phyloP scores from a whole-genome alignment of 305 asterid genomes.

The Rubia balearica region DNA sequence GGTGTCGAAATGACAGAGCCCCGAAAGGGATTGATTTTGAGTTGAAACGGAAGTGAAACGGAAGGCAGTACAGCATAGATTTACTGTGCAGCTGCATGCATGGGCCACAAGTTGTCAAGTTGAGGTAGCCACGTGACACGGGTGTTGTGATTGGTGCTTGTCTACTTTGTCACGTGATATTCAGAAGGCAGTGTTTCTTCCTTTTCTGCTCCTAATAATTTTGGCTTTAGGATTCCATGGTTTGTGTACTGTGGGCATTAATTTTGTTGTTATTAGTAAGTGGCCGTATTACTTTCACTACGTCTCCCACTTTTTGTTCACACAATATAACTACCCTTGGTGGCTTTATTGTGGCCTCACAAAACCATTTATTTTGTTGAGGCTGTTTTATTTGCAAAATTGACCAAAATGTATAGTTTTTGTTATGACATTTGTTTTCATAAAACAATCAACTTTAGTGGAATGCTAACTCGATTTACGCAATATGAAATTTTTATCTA shows the following conservation, averaged over 20 bases:
- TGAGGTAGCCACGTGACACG: not conserved
- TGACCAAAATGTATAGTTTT: too few relatives aligned
- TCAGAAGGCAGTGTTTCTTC: conserved; percentile 2
- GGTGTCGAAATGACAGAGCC: too few relatives aligned
- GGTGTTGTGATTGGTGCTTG: not conserved
- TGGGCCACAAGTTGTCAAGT: not conserved
- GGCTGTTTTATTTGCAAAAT: too few relatives aligned
- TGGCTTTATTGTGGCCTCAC: not conserved
- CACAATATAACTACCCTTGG: not conserved
- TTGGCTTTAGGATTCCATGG: not conserved
- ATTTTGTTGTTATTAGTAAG: not conserved
- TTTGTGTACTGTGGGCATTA: not conserved
- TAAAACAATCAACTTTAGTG: too few relatives aligned
- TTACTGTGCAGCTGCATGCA: not conserved
- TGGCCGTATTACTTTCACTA: not conserved
- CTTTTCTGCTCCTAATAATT: not conserved
- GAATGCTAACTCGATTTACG: too few relatives aligned
- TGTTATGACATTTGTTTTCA: too few relatives aligned
- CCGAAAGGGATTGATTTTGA: too few relatives aligned
- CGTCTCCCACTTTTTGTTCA: not conserved
- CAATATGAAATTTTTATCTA: too few relatives aligned
- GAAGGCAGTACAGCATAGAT: not conserved
- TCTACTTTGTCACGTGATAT: not conserved
- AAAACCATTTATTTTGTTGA: not conserved
- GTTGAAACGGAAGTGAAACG: too few relatives aligned